Percentiles rank a stretch among this genome's conserved stretches.
Conservation (phyloP, 2,329 filamentous ascomycete genomes). For the Graphilbum fragrans region DNA sequence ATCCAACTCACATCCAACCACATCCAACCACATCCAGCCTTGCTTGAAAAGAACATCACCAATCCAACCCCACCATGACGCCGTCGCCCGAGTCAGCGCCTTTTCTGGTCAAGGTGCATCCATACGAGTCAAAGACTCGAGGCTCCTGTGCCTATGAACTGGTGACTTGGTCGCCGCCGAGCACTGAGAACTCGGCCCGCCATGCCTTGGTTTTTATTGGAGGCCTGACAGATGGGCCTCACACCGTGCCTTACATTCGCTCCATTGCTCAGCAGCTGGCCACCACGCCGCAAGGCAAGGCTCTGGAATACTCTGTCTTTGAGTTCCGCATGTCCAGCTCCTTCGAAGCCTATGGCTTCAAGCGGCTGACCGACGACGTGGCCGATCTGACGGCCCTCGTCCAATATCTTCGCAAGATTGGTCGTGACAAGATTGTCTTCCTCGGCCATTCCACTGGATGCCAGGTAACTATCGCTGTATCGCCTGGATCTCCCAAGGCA, state of each 20-base stretch:
- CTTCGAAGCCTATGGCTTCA: constrained; percentile 38
- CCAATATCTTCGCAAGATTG: constrained; percentile 37
- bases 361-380: constrained; percentile 38
- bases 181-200: neutral
- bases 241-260: constrained; percentile 47
- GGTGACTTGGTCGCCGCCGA: constrained; percentile 6
- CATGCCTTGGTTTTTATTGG: constrained; percentile 60
- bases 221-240: constrained; percentile 57
- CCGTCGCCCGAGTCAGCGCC: constrained; percentile 1
- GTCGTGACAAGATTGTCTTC: constrained; percentile 38
- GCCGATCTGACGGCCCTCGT: constrained; percentile 40
- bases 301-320: constrained; percentile 39
- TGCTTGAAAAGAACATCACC: too few relatives aligned
- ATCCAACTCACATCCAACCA: too few relatives aligned
- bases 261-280: constrained; percentile 31
- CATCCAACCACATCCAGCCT: too few relatives aligned
- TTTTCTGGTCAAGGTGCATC: constrained; percentile 15
- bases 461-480: too few relatives aligned
- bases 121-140: constrained; percentile 13
- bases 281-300: constrained; percentile 16
- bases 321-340: constrained; percentile 44
- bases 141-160: constrained; percentile 15
- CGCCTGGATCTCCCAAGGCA: neutral
- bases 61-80: too few relatives aligned
- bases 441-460: constrained; percentile 49